Conservation (phyloP, 345 rosid genomes). For the Eucalyptus victrix region DNA sequence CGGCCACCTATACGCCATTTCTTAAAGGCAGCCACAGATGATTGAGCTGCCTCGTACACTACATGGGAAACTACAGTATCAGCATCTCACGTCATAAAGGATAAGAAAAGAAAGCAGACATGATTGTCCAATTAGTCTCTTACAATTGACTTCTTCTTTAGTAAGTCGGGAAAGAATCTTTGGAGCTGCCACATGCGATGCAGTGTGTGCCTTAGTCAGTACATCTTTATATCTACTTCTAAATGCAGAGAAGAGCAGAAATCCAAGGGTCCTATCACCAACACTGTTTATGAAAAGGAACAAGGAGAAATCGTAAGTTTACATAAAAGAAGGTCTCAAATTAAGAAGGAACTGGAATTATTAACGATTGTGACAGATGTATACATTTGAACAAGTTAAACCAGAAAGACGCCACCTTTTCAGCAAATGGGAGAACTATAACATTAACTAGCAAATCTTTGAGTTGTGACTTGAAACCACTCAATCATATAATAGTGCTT, state of each 20-base stretch:
- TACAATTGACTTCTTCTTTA: conserved; percentile 63
- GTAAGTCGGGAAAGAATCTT: conserved; percentile 44
- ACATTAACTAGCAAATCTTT: not conserved
- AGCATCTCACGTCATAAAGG: not conserved
- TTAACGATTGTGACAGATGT: not conserved
- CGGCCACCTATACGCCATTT: conserved; percentile 87
- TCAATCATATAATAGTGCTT: not conserved
- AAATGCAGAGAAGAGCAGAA: conserved; percentile 62
- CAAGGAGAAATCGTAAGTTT: not conserved
- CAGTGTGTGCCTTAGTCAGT: conserved; percentile 67
- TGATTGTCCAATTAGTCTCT: not conserved
- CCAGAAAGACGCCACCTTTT: not conserved
- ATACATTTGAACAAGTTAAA: not conserved
- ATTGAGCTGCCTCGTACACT: conserved; percentile 83
- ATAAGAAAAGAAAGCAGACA: not conserved
- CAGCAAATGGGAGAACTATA: not conserved
- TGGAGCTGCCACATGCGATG: conserved; percentile 43
- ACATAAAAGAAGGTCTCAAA: not conserved
- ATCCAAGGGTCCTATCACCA: conserved; percentile 59
- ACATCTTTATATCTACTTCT: conserved; percentile 67
- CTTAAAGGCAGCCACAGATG: conserved; percentile 61
- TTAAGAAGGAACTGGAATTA: not conserved
- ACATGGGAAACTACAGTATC: not conserved
- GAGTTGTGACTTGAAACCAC: not conserved
- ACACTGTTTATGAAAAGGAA: conserved; percentile 13